phyloP scores from a whole-genome alignment of 148 eudicot species.

The Rhododendron ferrugineum region DNA sequence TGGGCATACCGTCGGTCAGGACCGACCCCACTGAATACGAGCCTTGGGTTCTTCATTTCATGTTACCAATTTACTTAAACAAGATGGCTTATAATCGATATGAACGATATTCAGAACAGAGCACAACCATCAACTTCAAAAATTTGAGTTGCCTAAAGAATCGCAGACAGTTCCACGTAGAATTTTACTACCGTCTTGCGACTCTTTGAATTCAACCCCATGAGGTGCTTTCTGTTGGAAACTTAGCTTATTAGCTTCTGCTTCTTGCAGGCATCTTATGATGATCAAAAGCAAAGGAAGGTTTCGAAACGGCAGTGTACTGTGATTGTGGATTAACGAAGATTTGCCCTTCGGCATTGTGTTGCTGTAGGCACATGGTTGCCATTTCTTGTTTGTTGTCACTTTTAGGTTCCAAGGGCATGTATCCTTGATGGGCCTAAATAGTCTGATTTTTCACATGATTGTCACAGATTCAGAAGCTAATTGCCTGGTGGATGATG shows the following conservation, averaged over 20 bases:
- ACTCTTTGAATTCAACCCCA: not conserved
- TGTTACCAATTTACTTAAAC: not conserved
- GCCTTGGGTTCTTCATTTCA: not conserved
- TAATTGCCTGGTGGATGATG: not conserved
- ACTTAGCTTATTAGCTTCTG: slow-evolving; percentile 6
- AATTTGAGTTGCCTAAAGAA: not conserved
- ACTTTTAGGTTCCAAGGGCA: not conserved
- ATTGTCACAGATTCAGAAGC: not conserved
- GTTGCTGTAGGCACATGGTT: not conserved
- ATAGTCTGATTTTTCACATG: not conserved
- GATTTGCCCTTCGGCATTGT: not conserved
- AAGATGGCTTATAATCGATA: not conserved
- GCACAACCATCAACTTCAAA: not conserved
- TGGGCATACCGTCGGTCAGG: too few relatives aligned
- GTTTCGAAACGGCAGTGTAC: slow-evolving; percentile 46
- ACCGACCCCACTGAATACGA: too few relatives aligned
- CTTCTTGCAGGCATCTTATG: slow-evolving; percentile 36
- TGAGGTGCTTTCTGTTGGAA: not conserved
- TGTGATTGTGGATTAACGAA: slow-evolving; percentile 35
- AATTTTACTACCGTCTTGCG: not conserved
- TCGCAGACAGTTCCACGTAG: not conserved
- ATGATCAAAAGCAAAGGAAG: slow-evolving; percentile 26
- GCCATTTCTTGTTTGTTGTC: not conserved
- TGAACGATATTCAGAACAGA: not conserved
- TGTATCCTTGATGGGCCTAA: not conserved